Evolutionary conservation across 352 stramenopile genomes (phyloP).

Genomic region (Pythium monospermum): DNA sequence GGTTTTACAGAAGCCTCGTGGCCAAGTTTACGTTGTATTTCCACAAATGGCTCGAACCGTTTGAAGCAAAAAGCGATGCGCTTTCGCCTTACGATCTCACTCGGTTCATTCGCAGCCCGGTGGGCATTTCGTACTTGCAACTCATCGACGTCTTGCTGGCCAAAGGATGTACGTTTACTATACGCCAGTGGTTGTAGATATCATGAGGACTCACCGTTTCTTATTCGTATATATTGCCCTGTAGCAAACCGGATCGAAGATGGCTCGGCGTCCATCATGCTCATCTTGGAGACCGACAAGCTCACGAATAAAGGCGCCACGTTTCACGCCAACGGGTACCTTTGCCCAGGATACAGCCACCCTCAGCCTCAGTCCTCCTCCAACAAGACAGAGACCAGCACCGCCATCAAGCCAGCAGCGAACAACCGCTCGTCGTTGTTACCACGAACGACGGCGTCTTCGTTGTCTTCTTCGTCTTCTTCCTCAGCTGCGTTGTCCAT

Average conservation of each 20-base stretch:
- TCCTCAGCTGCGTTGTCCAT: neutral
- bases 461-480: slow-evolving; percentile 1
- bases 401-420: neutral
- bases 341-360: slow-evolving; percentile 61
- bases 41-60: slow-evolving; percentile 64
- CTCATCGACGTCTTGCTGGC: slow-evolving; percentile 76
- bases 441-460: neutral
- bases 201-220: no score
- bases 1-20: slow-evolving; percentile 79
- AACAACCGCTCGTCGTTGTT: neutral
- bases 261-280: slow-evolving; percentile 48
- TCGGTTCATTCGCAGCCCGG: slow-evolving; percentile 64
- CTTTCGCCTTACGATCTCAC: slow-evolving; percentile 63
- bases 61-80: slow-evolving; percentile 53
- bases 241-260: slow-evolving; percentile 48
- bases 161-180: slow-evolving; percentile 45
- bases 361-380: neutral
- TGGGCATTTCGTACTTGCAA: slow-evolving; percentile 78
- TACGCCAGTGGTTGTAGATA: no score
- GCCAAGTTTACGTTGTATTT: slow-evolving; percentile 85
- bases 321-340: slow-evolving; percentile 74
- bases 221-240: no score
- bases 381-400: neutral
- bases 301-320: slow-evolving; percentile 70
- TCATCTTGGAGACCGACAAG: slow-evolving; percentile 72